A percentile compares a stretch with the other conserved stretches of the same genome.
phyloP scores from a whole-genome alignment of 2,329 filamentous ascomycete species.

The Camptophora hylomeconis region DNA sequence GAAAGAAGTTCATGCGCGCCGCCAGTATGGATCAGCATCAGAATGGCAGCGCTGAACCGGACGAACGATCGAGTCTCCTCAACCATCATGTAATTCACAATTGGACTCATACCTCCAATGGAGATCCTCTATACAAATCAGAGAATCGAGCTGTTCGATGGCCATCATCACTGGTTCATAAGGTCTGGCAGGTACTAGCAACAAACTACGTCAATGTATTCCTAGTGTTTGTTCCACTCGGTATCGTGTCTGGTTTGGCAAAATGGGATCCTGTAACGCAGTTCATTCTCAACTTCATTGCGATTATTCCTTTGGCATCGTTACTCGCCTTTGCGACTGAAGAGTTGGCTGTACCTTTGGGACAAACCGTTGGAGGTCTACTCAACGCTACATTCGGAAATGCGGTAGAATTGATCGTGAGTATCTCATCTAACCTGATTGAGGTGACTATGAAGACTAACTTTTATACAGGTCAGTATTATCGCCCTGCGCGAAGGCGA shows the following conservation, averaged over 20 bases:
- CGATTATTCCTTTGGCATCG: slow-evolving; percentile 49
- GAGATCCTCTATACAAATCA: slow-evolving; percentile 24
- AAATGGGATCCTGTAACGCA: slow-evolving; percentile 43
- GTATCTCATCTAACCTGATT: slow-evolving; percentile 60
- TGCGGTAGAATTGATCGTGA: slow-evolving; percentile 55
- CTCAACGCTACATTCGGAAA: slow-evolving; percentile 57
- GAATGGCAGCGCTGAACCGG: slow-evolving; percentile 22
- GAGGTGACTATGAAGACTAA: slow-evolving; percentile 58
- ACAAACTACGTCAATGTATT: slow-evolving; percentile 46
- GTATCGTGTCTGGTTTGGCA: slow-evolving; percentile 49
- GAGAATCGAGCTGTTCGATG: slow-evolving; percentile 25
- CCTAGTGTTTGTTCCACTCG: slow-evolving; percentile 51
- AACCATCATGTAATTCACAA: slow-evolving; percentile 6
- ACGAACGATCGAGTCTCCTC: slow-evolving; percentile 25
- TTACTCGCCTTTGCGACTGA: slow-evolving; percentile 53
- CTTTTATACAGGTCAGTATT: slow-evolving; percentile 62
- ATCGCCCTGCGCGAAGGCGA: slow-evolving; percentile 74
- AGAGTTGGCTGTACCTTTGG: slow-evolving; percentile 47
- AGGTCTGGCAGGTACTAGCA: slow-evolving; percentile 31
- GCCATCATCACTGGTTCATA: slow-evolving; percentile 25
- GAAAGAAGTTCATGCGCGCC: slow-evolving; percentile 9
- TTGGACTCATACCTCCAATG: slow-evolving; percentile 11
- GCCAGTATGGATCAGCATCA: slow-evolving; percentile 3
- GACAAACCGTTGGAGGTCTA: slow-evolving; percentile 48
- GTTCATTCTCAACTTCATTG: slow-evolving; percentile 51